phyloP scores from a whole-genome alignment of 2,329 filamentous ascomycete genomes.

The Ophiocordyceps unilateralis region DNA sequence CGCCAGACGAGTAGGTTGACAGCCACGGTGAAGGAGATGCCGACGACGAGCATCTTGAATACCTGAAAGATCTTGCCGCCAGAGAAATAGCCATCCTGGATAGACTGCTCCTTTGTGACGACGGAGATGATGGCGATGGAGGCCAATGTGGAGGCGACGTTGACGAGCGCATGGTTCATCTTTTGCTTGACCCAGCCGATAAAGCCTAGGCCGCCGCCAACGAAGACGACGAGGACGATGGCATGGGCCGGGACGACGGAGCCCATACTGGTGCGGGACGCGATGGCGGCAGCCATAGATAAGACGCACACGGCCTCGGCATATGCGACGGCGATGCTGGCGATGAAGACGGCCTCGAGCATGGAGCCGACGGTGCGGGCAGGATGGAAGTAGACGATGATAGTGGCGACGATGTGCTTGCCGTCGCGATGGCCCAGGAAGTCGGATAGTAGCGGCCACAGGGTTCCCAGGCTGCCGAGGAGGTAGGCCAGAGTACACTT shows the following conservation, averaged over 20 bases:
- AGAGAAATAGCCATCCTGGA: slow-evolving; percentile 68
- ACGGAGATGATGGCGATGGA: slow-evolving; percentile 81
- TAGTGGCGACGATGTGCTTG: slow-evolving; percentile 84
- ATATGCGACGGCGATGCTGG: slow-evolving; percentile 62
- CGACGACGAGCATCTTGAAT: slow-evolving; percentile 69
- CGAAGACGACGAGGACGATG: slow-evolving; percentile 66
- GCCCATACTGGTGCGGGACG: slow-evolving; percentile 52
- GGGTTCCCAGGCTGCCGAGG: slow-evolving; percentile 71
- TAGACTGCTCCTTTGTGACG: slow-evolving; percentile 77
- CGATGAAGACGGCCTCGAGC: slow-evolving; percentile 68
- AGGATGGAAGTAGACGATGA: slow-evolving; percentile 91
- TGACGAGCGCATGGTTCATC: slow-evolving; percentile 62
- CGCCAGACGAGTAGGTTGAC: slow-evolving; percentile 68
- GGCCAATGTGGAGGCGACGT: slow-evolving; percentile 69
- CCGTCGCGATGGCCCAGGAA: slow-evolving; percentile 73
- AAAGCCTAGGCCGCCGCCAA: slow-evolving; percentile 72
- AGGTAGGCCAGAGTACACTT: slow-evolving; percentile 88
- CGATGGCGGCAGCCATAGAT: slow-evolving; percentile 76
- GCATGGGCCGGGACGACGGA: slow-evolving; percentile 57
- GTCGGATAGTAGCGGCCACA: slow-evolving; percentile 53
- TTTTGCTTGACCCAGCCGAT: slow-evolving; percentile 77
- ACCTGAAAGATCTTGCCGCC: slow-evolving; percentile 68
- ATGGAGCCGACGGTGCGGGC: slow-evolving; percentile 76
- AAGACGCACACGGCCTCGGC: slow-evolving; percentile 50
- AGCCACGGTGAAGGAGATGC: slow-evolving; percentile 50